Base-by-base conservation (phyloP, 1,284 basidiomycete genomes). In the Microbotryum violaceum region DNA sequence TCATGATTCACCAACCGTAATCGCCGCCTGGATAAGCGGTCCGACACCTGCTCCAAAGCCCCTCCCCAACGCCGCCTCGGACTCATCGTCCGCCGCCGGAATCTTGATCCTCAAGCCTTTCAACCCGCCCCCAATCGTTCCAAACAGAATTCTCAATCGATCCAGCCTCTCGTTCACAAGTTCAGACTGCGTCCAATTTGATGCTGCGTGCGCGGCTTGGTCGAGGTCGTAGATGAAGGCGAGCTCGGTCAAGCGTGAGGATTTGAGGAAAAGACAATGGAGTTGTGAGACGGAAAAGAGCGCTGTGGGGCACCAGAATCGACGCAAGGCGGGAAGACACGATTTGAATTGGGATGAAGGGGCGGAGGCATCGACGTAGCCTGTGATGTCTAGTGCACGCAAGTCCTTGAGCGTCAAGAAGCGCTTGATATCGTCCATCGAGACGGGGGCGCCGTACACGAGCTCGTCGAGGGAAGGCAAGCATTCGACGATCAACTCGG, bases 201-300 rank as follows among this genome's bases (percentile, higher is more conserved):
- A 42, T 42, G 12, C 37, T 16, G 37, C 37, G 16, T 42, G 37
- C 9, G 37, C 37, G 16, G 37, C 4, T 18, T 33, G n/a, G 23
- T 63, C 62, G 20, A 52, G 48, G 49, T 60, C 62, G 49, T 60
- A 63, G 3, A 56, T 45, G 58, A 63, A 57, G 7, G 57, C 63
- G 54, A 65, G 60, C 7, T 60, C 42, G 47, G n/a, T 16, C 25
- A 59, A 10, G 31, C 44, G 54, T 27, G 49, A 18, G 1, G 23
- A 23, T 6, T 20, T 5, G 27, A 62, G 29, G 25, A 33, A 53
- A 4, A 65, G 51, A 1, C 44, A 16, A 7, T 47, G 42, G 44
- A 65, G 57, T 6, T 62, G 49, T 2, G n/a, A 4, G 6, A 50
- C 27, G 6, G n/a, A 29, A n/a, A 62, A 31, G 4, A 47, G 25